Evolutionary conservation across 768 basidiomycete species (phyloP), one percentile per base, ranked within the genome.

Genomic region (Tricholoma flavovirens): DNA sequence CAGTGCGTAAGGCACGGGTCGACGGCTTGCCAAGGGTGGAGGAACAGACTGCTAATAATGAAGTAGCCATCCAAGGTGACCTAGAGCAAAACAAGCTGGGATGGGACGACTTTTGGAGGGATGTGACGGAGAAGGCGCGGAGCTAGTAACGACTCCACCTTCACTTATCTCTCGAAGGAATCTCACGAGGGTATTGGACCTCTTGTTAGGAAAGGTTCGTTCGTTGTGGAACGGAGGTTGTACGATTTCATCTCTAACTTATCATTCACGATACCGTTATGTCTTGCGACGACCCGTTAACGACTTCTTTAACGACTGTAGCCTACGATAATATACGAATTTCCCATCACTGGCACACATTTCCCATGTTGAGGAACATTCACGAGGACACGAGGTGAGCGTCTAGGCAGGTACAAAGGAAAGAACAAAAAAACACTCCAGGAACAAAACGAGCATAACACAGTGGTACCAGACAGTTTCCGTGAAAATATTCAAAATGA

Each of bases 81-180:
- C 53, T 58, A 45, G 55, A 60, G 53, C 55, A 58, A 21, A 40
- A 49, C 10, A 67, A 66, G 0, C 60, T 63, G 24, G 56, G 66
- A n/a, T 81, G 77, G 76, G 71, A 75, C 29, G 69, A 69, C 1
- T 79, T 78, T 60, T 79, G 79, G 78, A 70, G 61, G 43, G 76
- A 77, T 24, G 75, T 79, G 30, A 63, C 67, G 57, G 65, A 67
- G 14, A 76, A 75, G 60, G 68, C 70, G 21, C 50, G 55, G 57
- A 55, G 45, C 33, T 56, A 49, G 46, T 9, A n/a, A 29, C 9
- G 45, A n/a, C 42, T 14, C 24, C 45, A n/a, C n/a, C 21, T 29
- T 2, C 10, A n/a, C 10, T 14, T 3, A 5, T n/a, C 40, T 40
- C 40, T 40, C 19, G 40, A 5, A 35, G 30, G n/a, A 35, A 36